These are phyloP conservation scores for Lomentospora prolificans DNA, from an alignment of 2,329 filamentous ascomycete genomes.

Conservation along the genomic window DNA sequence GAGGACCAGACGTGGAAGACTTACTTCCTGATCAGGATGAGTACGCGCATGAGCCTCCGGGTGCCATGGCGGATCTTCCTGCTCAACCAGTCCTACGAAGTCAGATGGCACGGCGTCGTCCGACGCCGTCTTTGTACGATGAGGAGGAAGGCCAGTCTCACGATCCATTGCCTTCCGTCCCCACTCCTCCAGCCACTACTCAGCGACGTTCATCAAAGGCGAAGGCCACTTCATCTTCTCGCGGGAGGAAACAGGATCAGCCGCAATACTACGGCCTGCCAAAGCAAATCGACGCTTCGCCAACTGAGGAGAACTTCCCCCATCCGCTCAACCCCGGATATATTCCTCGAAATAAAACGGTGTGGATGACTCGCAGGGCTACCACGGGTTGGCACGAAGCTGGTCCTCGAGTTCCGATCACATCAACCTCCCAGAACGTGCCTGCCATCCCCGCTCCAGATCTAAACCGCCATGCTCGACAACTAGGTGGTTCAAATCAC, in stretches of 20 bases:
- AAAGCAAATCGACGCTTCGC: neutral
- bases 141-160: neutral
- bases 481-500: neutral
- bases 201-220: neutral
- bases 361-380: constrained; percentile 1
- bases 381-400: constrained; percentile 3
- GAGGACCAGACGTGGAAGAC: neutral
- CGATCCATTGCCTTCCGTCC: neutral
- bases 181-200: neutral
- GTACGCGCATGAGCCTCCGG: neutral
- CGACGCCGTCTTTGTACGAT: neutral
- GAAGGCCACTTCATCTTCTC: neutral
- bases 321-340: neutral
- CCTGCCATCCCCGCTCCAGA: neutral
- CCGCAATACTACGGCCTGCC: constrained; percentile 4
- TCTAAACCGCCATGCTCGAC: neutral
- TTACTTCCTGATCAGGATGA: neutral
- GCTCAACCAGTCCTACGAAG: neutral
- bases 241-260: neutral
- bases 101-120: neutral
- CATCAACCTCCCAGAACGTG: neutral
- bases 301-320: neutral
- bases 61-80: neutral
- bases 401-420: neutral
- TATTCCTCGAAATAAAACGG: neutral